Percentiles rank a stretch among this genome's conserved stretches.
Evolutionary conservation across 495 filamentous ascomycete genomes (phyloP).

Genomic region (Trypethelium eluteriae): DNA sequence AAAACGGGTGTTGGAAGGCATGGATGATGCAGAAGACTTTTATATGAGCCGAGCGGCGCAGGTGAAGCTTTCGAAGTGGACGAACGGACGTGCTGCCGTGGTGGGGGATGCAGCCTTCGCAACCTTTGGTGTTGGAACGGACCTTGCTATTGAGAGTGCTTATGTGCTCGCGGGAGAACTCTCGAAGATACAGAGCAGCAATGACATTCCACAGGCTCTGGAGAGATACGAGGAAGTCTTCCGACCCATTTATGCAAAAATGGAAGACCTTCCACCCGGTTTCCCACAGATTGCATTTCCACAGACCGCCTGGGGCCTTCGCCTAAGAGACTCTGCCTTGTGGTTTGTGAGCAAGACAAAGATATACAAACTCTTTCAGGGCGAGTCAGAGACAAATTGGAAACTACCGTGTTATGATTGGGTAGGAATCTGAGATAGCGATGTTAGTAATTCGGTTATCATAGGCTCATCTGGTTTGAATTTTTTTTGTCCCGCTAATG

Average conservation of each 20-base stretch:
- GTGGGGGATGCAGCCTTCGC: slow-evolving; percentile 25
- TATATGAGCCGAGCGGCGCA: slow-evolving; percentile 22
- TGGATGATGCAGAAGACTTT: slow-evolving; percentile 24
- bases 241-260: slow-evolving; percentile 12
- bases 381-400: background rate
- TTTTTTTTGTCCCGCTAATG: no score
- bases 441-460: background rate
- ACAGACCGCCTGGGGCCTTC: slow-evolving; percentile 18
- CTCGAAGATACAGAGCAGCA: slow-evolving; percentile 14
- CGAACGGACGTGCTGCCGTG: slow-evolving; percentile 17
- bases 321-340: slow-evolving; percentile 12
- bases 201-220: slow-evolving; percentile 12
- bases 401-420: slow-evolving; percentile 1
- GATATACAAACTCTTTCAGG: slow-evolving; percentile 8
- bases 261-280: slow-evolving; percentile 9
- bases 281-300: slow-evolving; percentile 18
- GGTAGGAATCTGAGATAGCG: background rate
- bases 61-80: slow-evolving; percentile 17
- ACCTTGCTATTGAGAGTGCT: slow-evolving; percentile 21
- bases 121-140: slow-evolving; percentile 23
- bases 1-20: slow-evolving; percentile 20
- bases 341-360: slow-evolving; percentile 9
- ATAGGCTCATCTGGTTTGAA: background rate
- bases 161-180: slow-evolving; percentile 27
- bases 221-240: slow-evolving; percentile 18